These are phyloP conservation scores for Aurifilum marmelostoma DNA, from an alignment of 2,329 filamentous ascomycete species.

Conservation along the genomic window DNA sequence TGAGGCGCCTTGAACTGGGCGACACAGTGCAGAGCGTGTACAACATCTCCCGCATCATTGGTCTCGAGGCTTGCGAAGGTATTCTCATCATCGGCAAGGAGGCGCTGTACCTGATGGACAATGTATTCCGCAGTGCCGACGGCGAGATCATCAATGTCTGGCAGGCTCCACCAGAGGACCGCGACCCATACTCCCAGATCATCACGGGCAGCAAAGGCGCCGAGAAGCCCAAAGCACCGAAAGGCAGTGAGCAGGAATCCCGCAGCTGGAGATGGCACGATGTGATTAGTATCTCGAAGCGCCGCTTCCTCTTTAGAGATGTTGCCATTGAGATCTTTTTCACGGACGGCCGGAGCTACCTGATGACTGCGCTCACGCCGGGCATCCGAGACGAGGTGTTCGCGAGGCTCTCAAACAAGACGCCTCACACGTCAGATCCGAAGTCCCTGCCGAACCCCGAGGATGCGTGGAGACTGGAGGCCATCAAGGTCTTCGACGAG, in stretches of 20 bases:
- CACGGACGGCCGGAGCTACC: slow-evolving; percentile 91
- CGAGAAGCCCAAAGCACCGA: slow-evolving; percentile 58
- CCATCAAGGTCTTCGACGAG: slow-evolving; percentile 69
- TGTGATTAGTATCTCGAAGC: slow-evolving; percentile 92
- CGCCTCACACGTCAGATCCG: slow-evolving; percentile 75
- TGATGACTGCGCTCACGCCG: slow-evolving; percentile 81
- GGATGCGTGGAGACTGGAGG: slow-evolving; percentile 90
- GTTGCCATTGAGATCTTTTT: slow-evolving; percentile 98
- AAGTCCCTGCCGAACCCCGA: slow-evolving; percentile 76
- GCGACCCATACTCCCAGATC: slow-evolving; percentile 93
- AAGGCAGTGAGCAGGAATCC: slow-evolving; percentile 69
- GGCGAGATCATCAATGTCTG: slow-evolving; percentile 97
- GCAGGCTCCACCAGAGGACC: slow-evolving; percentile 89
- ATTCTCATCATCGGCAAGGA: slow-evolving; percentile 92
- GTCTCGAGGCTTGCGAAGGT: slow-evolving; percentile 90
- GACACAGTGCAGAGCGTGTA: slow-evolving; percentile 93
- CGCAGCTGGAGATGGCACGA: slow-evolving; percentile 94
- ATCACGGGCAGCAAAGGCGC: slow-evolving; percentile 71
- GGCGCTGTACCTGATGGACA: slow-evolving; percentile 91
- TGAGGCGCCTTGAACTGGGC: slow-evolving; percentile 87
- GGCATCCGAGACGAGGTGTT: slow-evolving; percentile 79
- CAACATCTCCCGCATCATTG: slow-evolving; percentile 93
- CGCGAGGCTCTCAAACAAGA: slow-evolving; percentile 73
- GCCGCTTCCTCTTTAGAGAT: slow-evolving; percentile 91
- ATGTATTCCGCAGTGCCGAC: slow-evolving; percentile 92